These are phyloP conservation scores for Termitomyces sp. DNA, from an alignment of 768 basidiomycete genomes.

Conservation along the genomic window DNA sequence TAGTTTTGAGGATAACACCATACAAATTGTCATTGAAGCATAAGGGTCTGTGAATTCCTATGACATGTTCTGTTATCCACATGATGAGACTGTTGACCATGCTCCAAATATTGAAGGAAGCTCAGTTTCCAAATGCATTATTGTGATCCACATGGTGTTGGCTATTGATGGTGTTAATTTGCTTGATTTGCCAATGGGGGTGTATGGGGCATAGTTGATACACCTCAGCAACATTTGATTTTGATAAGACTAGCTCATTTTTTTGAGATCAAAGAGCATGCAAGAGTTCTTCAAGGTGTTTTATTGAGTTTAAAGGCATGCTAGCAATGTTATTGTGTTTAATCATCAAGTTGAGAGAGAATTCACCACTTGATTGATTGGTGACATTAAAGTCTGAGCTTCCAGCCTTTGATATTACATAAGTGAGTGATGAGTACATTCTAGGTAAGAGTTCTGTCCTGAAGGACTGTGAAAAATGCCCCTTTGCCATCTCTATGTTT, in stretches of 20 bases:
- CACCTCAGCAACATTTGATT: constrained; percentile 12
- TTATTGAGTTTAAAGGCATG: constrained; percentile 17
- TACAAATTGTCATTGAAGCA: too few species aligned
- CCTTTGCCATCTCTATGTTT: constrained; percentile 14
- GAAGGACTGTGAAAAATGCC: constrained; percentile 19
- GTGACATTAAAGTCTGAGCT: constrained; percentile 29
- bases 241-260: too few species aligned
- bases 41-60: too few species aligned
- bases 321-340: background rate
- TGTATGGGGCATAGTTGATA: constrained; percentile 33
- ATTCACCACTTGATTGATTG: constrained; percentile 29
- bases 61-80: too few species aligned
- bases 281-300: too few species aligned
- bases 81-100: too few species aligned
- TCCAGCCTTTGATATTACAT: constrained; percentile 27
- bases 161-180: constrained; percentile 26
- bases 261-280: too few species aligned
- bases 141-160: too few species aligned
- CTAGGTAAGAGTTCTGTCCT: constrained; percentile 19
- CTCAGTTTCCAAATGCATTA: too few species aligned
- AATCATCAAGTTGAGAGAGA: constrained; percentile 25
- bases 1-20: too few species aligned
- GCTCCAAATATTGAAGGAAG: too few species aligned
- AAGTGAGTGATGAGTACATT: constrained; percentile 1
- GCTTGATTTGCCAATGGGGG: constrained; percentile 37